Evolutionary conservation across 371 early-diverging fungal species (phyloP).

Genomic region (Haplosporangium sp.): DNA sequence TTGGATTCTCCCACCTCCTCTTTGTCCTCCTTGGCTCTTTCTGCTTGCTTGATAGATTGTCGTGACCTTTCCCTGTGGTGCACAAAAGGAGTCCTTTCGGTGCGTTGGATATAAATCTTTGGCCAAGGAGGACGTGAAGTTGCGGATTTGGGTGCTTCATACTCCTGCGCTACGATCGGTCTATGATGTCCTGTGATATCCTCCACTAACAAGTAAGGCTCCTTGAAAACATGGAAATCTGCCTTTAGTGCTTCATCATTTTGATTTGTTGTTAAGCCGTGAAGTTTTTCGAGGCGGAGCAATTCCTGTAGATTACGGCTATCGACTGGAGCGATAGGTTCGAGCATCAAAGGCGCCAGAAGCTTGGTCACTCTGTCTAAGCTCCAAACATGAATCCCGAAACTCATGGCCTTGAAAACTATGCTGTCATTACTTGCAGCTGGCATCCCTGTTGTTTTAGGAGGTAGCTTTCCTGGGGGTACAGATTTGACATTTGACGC

Average conservation of each 20-base stretch:
- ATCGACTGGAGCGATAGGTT: conserved; percentile 11
- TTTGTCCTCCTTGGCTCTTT: conserved; percentile 6
- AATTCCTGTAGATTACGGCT: conserved; percentile 24
- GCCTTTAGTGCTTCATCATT: conserved; percentile 20
- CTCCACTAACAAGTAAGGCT: conserved; percentile 31
- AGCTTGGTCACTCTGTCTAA: conserved; percentile 14
- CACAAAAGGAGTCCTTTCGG: conserved; percentile 20
- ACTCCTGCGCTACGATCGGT: conserved; percentile 38
- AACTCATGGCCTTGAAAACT: conserved; percentile 31
- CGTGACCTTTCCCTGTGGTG: not conserved
- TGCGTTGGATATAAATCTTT: conserved; percentile 16
- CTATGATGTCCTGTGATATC: conserved; percentile 29
- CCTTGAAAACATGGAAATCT: conserved; percentile 33
- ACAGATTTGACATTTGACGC: not conserved
- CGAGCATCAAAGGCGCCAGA: conserved; percentile 14
- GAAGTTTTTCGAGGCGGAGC: conserved; percentile 33
- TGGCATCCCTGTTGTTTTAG: not conserved
- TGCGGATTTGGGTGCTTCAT: not conserved
- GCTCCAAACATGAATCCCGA: conserved; percentile 34
- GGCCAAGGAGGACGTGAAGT: conserved; percentile 23
- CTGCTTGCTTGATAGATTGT: conserved; percentile 1
- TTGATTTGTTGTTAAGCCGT: conserved; percentile 36
- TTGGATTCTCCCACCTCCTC: not conserved
- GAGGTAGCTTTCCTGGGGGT: conserved; percentile 1
- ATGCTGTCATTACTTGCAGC: conserved; percentile 21